A percentile compares a stretch with the other conserved stretches of the same genome.
These are phyloP conservation scores for Talaromyces marneffei DNA, from an alignment of 2,329 filamentous ascomycete genomes.

Conservation along the genomic window DNA sequence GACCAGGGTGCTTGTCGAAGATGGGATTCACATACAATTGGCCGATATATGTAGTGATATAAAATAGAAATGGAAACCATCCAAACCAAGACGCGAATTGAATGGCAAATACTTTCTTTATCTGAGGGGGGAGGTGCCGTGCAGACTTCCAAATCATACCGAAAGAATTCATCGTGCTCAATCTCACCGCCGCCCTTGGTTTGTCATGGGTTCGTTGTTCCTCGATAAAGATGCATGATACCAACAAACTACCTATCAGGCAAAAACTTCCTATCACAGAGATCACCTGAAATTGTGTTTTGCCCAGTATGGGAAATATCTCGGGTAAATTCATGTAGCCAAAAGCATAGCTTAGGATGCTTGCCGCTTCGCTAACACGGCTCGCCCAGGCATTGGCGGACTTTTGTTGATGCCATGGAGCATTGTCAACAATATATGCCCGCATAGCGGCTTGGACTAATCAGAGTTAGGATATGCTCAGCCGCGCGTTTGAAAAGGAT, in stretches of 20 bases:
- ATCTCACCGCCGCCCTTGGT: constrained; percentile 43
- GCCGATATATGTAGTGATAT: constrained; percentile 87
- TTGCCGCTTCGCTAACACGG: constrained; percentile 76
- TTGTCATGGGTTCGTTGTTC: constrained; percentile 77
- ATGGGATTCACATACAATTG: constrained; percentile 86
- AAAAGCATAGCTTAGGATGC: constrained; percentile 83
- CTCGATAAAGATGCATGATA: constrained; percentile 63
- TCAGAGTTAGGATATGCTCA: constrained; percentile 41
- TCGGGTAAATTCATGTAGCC: constrained; percentile 75
- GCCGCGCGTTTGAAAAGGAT: background rate
- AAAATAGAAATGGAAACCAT: constrained; percentile 93
- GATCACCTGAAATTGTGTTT: constrained; percentile 87
- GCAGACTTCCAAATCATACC: constrained; percentile 27
- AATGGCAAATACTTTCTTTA: constrained; percentile 71
- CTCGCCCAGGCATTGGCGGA: constrained; percentile 91
- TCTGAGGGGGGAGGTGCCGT: constrained; percentile 66
- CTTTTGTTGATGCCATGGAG: constrained; percentile 88
- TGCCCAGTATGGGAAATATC: constrained; percentile 71
- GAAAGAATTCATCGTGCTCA: background rate
- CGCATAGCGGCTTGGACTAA: constrained; percentile 81
- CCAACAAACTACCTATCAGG: constrained; percentile 62
- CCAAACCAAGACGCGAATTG: constrained; percentile 88
- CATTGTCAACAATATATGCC: constrained; percentile 89
- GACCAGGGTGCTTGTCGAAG: constrained; percentile 68
- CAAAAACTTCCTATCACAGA: constrained; percentile 76